These are phyloP conservation scores for Nemania diffusa DNA, from an alignment of 2,329 filamentous ascomycete genomes.

Conservation along the genomic window DNA sequence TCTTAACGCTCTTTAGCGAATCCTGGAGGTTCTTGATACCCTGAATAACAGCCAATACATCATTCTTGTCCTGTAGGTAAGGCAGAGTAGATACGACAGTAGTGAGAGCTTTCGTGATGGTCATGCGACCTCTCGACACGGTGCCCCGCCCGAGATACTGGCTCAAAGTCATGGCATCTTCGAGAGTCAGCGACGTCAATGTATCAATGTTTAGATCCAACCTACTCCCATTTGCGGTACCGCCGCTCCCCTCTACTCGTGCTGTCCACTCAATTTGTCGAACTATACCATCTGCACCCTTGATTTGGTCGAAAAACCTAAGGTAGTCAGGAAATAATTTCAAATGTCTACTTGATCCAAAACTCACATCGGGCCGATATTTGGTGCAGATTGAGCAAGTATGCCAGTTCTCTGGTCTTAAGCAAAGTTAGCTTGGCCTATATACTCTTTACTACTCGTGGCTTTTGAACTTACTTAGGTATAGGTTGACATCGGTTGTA, in stretches of 20 bases:
- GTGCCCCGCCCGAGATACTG: constrained; percentile 73
- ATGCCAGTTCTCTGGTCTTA: constrained; percentile 64
- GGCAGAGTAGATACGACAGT: constrained; percentile 69
- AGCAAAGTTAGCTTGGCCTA: constrained; percentile 9
- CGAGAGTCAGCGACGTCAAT: constrained; percentile 23
- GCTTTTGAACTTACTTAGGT: constrained; percentile 52
- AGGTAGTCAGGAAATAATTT: constrained; percentile 16
- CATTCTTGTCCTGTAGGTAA: constrained; percentile 67
- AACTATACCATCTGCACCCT: constrained; percentile 66
- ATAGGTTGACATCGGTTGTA: constrained; percentile 54
- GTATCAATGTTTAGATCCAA: constrained; percentile 24
- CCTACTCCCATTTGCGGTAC: constrained; percentile 49
- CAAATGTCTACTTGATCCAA: neutral
- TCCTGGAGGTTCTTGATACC: constrained; percentile 70
- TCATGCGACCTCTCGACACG: constrained; percentile 69
- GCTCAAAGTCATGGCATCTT: constrained; percentile 63
- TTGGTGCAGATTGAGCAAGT: constrained; percentile 71
- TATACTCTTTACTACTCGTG: neutral
- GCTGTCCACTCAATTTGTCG: constrained; percentile 74
- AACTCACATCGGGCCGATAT: constrained; percentile 68
- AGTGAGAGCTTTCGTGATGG: constrained; percentile 66
- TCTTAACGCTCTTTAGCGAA: constrained; percentile 63
- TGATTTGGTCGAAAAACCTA: constrained; percentile 67
- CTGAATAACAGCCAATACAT: constrained; percentile 71
- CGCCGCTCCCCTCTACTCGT: constrained; percentile 68